These are phyloP conservation scores for Didymella keratinophila DNA, from an alignment of 2,329 filamentous ascomycete genomes.

Conservation along the genomic window DNA sequence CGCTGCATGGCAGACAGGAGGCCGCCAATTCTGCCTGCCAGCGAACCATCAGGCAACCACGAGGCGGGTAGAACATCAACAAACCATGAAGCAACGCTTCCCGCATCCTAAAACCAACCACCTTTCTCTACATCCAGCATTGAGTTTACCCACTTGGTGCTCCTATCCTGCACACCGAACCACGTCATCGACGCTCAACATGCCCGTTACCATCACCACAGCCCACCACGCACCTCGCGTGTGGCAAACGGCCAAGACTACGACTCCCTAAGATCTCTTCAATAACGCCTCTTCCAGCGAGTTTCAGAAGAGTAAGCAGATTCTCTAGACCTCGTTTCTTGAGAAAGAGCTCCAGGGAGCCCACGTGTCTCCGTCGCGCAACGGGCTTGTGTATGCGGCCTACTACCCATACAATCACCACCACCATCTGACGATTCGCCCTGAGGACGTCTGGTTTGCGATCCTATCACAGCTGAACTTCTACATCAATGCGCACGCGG, in stretches of 20 bases:
- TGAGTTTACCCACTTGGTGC: background rate
- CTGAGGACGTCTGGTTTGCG: slow-evolving; percentile 40
- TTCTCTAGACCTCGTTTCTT: slow-evolving; percentile 24
- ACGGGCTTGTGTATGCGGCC: slow-evolving; percentile 29
- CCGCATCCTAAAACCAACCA: background rate
- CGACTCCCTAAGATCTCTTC: background rate
- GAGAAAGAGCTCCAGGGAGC: background rate
- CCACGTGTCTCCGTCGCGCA: slow-evolving; percentile 15
- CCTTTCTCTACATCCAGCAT: background rate
- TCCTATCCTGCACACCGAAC: background rate
- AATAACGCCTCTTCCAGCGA: background rate
- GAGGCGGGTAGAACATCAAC: background rate
- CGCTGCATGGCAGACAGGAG: background rate
- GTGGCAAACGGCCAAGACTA: slow-evolving; percentile 3
- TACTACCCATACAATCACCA: slow-evolving; percentile 30
- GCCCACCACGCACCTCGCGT: slow-evolving; percentile 11
- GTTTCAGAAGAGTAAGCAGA: slow-evolving; percentile 3
- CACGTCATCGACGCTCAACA: slow-evolving; percentile 1
- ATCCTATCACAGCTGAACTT: slow-evolving; percentile 36
- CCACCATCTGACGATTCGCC: slow-evolving; percentile 34
- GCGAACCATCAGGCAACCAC: background rate
- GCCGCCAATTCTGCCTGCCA: background rate
- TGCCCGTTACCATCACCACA: slow-evolving; percentile 23
- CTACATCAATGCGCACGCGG: slow-evolving; percentile 37
- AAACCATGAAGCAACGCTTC: background rate